Evolutionary conservation across 2,329 filamentous ascomycete species (phyloP), one percentile per base, ranked within the genome.

Genomic region (Escovopsis weberi): DNA sequence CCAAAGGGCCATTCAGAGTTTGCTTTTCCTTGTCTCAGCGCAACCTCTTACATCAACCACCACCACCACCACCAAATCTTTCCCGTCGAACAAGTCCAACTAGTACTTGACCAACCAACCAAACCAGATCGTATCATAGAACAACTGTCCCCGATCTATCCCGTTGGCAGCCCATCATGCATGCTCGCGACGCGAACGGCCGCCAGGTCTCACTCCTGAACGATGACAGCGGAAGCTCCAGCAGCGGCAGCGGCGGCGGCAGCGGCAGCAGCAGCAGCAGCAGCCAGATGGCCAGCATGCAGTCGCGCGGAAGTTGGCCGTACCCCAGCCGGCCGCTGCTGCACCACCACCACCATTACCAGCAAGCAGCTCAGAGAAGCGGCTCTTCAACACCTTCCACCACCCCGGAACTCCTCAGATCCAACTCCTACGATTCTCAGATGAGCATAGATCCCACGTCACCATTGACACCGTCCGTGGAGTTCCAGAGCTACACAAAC

Each of bases 391-490:
- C 69, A 18, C 65, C 69, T 11, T 32, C 28, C 39, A 65, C 66
- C 49, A 73, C 71, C 1, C 75, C 75, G 28, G 70, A 72, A 51
- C 66, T 80, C n/a, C 59, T 72, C 40, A 71, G 75, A 37, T 75
- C 74, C 41, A 64, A 76, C 50, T 79, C 75, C 1, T 78, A 74
- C 56, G 75, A 79, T 53, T 79, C 75, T 10, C 70, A 74, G 47
- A 65, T 65, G 50, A 74, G 70, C 55, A 67, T 64, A 51, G 74
- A 74, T 43, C 66, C 71, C 28, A 53, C 65, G 18, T 74, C 74
- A 1, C 75, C 75, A 23, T 51, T 75, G 45, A 79, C 75, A 0
- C 75, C 75, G 1, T 65, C 64, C 28, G 62, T 66, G 26, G 58
- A 63, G 28, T 32, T 32, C 30, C 67, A 62, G 45, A 58, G 64